A percentile compares a stretch with the other conserved stretches of the same genome.
Conservation (phyloP, 2,329 filamentous ascomycete species). For the Leptographium lundbergii region DNA sequence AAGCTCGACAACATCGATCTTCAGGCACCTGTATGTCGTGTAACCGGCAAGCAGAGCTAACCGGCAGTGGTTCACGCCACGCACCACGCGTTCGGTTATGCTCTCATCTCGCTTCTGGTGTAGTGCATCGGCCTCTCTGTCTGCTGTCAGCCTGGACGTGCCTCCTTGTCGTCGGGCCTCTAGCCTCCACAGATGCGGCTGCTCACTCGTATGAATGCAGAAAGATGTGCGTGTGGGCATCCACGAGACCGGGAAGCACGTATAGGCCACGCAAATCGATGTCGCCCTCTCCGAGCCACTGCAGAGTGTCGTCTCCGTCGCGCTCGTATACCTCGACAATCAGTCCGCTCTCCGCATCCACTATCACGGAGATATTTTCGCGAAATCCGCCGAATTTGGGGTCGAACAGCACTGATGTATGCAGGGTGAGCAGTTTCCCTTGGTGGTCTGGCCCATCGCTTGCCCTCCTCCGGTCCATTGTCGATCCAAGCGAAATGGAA, state of each 20-base stretch:
- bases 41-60: conserved; percentile 42
- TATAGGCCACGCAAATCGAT: conserved; percentile 41
- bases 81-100: conserved; percentile 41
- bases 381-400: conserved; percentile 27
- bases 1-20: not conserved
- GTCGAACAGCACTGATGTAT: conserved; percentile 35
- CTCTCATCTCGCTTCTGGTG: conserved; percentile 46
- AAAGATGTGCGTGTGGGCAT: conserved; percentile 45
- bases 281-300: conserved; percentile 19
- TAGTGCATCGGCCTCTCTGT: conserved; percentile 24
- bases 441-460: not conserved
- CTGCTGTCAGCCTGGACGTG: conserved; percentile 1
- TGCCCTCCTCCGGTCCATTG: not conserved
- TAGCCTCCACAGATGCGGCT: not conserved
- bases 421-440: conserved; percentile 16
- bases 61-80: conserved; percentile 39
- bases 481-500: not conserved
- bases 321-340: conserved; percentile 19
- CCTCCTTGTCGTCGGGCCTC: not conserved
- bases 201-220: conserved; percentile 32
- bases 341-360: conserved; percentile 25
- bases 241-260: conserved; percentile 39
- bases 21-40: conserved; percentile 32
- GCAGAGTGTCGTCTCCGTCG: conserved; percentile 16
- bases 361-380: conserved; percentile 27